Conservation (phyloP, 768 basidiomycete species). For the Suillus decipiens region DNA sequence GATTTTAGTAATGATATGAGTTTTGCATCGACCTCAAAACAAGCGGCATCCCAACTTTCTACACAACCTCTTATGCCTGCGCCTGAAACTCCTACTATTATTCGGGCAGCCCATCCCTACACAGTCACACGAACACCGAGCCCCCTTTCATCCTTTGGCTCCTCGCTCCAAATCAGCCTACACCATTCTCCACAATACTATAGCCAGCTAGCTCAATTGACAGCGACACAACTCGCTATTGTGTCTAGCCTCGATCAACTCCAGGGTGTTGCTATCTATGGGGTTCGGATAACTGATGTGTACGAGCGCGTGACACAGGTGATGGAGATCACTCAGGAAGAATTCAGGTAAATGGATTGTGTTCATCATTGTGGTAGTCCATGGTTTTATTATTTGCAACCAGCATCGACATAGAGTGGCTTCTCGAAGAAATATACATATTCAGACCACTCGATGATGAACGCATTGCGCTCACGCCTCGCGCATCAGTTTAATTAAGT, state of each 20-base stretch:
- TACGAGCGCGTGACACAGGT: neutral
- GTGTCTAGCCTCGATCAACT: slow-evolving; percentile 23
- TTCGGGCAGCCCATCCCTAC: neutral
- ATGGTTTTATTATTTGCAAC: slow-evolving; percentile 1
- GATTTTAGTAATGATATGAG: neutral
- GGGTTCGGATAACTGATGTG: slow-evolving; percentile 17
- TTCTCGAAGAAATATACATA: slow-evolving; percentile 31
- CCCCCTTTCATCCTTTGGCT: neutral
- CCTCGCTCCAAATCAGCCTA: neutral
- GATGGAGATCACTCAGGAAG: slow-evolving; percentile 12
- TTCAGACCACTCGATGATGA: slow-evolving; percentile 33
- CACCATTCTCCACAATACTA: neutral
- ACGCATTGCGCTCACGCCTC: slow-evolving; percentile 30
- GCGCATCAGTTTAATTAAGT: neutral
- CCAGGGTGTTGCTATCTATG: slow-evolving; percentile 17
- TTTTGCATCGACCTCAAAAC: neutral
- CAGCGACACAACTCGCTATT: slow-evolving; percentile 22
- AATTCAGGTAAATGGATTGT: slow-evolving; percentile 24
- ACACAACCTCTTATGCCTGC: too few relatives aligned
- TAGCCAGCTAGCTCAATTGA: slow-evolving; percentile 20
- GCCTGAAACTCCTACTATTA: neutral
- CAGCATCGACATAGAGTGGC: slow-evolving; percentile 23
- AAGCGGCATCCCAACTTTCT: neutral
- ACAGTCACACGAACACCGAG: neutral
- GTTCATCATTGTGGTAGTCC: neutral